Evolutionary conservation across 306 rosid species (phyloP).

Genomic region (Spatholobus suberectus): DNA sequence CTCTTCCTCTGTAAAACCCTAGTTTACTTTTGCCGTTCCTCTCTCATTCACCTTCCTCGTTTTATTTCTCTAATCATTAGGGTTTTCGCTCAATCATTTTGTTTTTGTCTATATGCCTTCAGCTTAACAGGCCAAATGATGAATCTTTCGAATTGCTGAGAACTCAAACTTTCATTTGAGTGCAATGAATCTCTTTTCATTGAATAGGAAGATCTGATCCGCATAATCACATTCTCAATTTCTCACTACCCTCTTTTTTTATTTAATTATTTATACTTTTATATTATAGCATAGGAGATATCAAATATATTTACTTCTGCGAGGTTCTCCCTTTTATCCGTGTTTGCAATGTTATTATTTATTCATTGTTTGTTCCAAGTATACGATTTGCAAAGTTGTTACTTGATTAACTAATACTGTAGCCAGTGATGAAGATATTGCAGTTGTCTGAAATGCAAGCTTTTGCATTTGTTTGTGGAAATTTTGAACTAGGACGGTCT

Average conservation of each 20-base stretch:
- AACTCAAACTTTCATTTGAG: conserved; percentile 43
- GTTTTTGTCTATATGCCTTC: neutral
- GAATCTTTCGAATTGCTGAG: conserved; percentile 46
- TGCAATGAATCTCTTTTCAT: conserved; percentile 33
- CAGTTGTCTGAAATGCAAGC: conserved; percentile 48
- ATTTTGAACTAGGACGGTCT: conserved; percentile 91
- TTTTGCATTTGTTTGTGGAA: conserved; percentile 60
- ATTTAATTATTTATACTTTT: neutral
- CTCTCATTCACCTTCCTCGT: neutral
- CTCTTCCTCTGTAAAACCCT: neutral
- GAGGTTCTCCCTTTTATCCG: neutral
- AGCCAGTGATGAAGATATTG: conserved; percentile 63
- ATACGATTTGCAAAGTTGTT: neutral
- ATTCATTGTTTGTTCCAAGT: too few relatives aligned
- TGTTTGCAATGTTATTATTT: neutral
- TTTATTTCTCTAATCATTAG: neutral
- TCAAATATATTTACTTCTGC: neutral
- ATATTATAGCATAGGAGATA: neutral
- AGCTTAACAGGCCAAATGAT: conserved; percentile 25
- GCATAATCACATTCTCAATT: neutral
- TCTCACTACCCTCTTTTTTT: neutral
- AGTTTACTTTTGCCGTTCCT: neutral
- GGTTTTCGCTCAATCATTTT: neutral
- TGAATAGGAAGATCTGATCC: conserved; percentile 59
- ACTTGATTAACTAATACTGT: neutral